These are phyloP conservation scores for Auriculariales sp. DNA, from an alignment of 768 basidiomycete genomes.

Conservation along the genomic window DNA sequence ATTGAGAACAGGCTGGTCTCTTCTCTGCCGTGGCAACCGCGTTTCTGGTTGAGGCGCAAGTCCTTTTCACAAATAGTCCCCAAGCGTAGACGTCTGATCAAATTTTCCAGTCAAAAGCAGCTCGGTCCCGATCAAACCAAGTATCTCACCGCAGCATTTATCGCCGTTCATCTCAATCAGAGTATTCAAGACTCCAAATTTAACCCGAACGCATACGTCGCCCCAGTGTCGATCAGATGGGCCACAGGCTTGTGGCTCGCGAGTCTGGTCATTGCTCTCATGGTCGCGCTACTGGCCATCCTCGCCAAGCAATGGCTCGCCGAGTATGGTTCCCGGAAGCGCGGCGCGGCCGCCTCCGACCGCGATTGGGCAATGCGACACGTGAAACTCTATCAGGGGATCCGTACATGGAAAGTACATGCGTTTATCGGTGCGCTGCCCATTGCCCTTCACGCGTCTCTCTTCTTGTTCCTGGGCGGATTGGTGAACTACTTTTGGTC, in stretches of 20 bases:
- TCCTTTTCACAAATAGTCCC: too few relatives aligned
- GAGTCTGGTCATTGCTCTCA: conserved; percentile 22
- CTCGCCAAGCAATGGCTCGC: conserved; percentile 35
- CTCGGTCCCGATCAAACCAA: too few relatives aligned
- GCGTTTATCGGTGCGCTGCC: conserved; percentile 27
- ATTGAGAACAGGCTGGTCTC: conserved; percentile 18
- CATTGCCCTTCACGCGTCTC: conserved; percentile 30
- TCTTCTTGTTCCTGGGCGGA: conserved; percentile 36
- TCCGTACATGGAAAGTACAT: conserved; percentile 24
- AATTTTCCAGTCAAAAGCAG: too few relatives aligned
- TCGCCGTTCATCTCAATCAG: too few relatives aligned
- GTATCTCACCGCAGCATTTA: too few relatives aligned
- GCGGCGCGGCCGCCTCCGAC: conserved; percentile 19
- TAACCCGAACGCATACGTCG: too few relatives aligned
- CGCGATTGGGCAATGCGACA: conserved; percentile 22
- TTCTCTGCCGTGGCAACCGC: conserved; percentile 17
- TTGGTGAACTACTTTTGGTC: conserved; percentile 29
- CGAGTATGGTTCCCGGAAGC: conserved; percentile 19
- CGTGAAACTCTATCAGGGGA: conserved; percentile 24
- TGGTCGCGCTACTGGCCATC: conserved; percentile 28
- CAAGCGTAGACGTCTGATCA: too few relatives aligned
- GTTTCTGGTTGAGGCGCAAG: conserved; percentile 16
- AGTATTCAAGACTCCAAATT: too few relatives aligned
- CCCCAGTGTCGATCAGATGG: too few relatives aligned
- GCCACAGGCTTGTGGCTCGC: conserved; percentile 30